Conservation (phyloP, 306 rosid genomes). For the peach (Prunus persica) region DNA sequence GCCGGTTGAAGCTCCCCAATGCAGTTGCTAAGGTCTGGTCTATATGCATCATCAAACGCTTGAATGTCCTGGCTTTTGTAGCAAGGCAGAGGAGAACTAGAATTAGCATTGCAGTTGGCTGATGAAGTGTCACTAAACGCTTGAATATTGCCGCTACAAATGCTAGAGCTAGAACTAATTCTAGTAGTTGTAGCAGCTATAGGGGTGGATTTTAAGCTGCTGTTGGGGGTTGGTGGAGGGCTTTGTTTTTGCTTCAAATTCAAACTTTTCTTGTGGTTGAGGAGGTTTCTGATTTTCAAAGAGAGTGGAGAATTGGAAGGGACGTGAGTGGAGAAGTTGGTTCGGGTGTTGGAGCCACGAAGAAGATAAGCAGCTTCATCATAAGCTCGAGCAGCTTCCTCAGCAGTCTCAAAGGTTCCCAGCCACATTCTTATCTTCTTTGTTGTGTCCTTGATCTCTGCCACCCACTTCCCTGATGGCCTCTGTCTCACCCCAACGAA, state of each 20-base stretch:
- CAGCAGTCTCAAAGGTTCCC: conserved; percentile 73
- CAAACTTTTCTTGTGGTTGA: conserved; percentile 38
- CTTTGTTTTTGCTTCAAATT: conserved; percentile 19
- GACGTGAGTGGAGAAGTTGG: conserved; percentile 52
- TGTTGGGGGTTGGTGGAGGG: conserved; percentile 8
- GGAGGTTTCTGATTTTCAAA: conserved; percentile 60
- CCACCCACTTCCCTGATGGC: conserved; percentile 91
- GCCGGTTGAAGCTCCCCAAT: conserved; percentile 24
- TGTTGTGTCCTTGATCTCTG: conserved; percentile 88
- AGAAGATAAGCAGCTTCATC: conserved; percentile 84
- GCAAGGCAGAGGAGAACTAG: not conserved
- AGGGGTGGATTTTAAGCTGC: not conserved
- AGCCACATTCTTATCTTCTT: conserved; percentile 83
- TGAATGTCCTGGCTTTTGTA: conserved; percentile 8
- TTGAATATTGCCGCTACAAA: too few relatives aligned
- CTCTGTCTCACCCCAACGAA: conserved; percentile 85
- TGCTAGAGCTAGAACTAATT: conserved; percentile 5
- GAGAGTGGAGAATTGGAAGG: conserved; percentile 53
- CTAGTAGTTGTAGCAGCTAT: conserved; percentile 9
- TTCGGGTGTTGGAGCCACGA: conserved; percentile 65
- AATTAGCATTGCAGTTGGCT: not conserved
- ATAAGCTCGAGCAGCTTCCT: conserved; percentile 85
- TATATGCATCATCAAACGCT: conserved; percentile 40
- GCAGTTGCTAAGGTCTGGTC: conserved; percentile 46
- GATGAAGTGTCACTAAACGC: not conserved